Base-by-base conservation (phyloP, 805 yeast genomes). In the Schizosaccharomyces osmophilus region DNA sequence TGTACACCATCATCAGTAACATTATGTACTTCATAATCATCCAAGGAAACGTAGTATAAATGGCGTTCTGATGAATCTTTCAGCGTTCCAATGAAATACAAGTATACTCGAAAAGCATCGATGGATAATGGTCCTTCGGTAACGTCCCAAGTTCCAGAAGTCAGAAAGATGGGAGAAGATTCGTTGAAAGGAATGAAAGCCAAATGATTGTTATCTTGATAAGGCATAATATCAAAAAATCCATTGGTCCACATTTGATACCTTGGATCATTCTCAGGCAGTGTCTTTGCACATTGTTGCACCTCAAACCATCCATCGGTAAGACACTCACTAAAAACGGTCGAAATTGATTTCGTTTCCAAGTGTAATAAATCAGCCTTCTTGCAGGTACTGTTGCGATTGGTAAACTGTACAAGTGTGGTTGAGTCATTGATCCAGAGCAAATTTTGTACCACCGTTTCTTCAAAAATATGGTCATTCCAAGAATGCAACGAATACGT, bases 121-220 rank as follows among this genome's bases (percentile, higher is more conserved):
- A 69, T 75, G 3, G 71, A 66, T 1, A 83, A 73, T 1, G 84
- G 81, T 1, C 87, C 89, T 64, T 75, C 78, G 32, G 79, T 84
- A n/a, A 93, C 95, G 70, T 93, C 98, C 95, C 95, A 93, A 0
- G 78, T 72, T 5, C 98, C 98, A 2, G 71, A 63, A 0, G 93
- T 85, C 59, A 95, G 76, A 26, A 84, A 69, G 2, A 67, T 67
- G 3, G 87, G 87, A 17, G 72, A 70, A 0, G 80, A 64, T 4
- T 83, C 70, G 31, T 77, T 74, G 1, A 87, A 80, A 4, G 95
- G 93, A 1, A 85, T 74, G 69, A 81, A 93, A 0, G 88, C 97
- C 64, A 93, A 74, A 70, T 93, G 98, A 64, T 77, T 77, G 69
- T 76, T 80, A 0, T 82, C 82, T 59, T 73, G 71, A 6, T 68